phyloP scores from a whole-genome alignment of 2,329 filamentous ascomycete genomes.

The Mycosphaerella sp. region DNA sequence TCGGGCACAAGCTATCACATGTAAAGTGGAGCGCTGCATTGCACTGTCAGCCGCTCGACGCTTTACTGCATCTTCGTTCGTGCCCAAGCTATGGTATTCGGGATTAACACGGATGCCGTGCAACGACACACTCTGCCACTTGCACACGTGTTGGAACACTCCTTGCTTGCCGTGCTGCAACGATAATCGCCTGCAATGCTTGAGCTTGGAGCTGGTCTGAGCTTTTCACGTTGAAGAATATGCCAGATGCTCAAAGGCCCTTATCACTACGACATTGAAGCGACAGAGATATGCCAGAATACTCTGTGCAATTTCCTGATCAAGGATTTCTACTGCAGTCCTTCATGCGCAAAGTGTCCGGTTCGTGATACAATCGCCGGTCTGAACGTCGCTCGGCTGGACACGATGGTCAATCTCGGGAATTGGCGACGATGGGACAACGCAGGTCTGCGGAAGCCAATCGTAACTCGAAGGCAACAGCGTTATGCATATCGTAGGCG shows the following conservation, averaged over 20 bases:
- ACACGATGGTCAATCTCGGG: too few species aligned
- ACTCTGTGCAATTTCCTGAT: background rate
- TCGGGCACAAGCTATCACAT: background rate
- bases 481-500: too few species aligned
- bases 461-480: too few species aligned
- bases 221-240: background rate
- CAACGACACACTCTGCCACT: background rate
- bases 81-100: background rate
- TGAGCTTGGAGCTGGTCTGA: background rate
- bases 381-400: too few species aligned
- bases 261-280: background rate
- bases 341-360: too few species aligned
- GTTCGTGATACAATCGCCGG: too few species aligned
- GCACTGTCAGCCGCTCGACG: background rate
- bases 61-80: background rate
- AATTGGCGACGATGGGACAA: too few species aligned
- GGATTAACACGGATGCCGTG: background rate
- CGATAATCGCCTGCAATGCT: background rate
- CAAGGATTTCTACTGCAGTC: background rate
- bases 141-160: background rate
- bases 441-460: too few species aligned
- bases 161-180: background rate
- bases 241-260: background rate
- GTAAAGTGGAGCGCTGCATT: background rate
- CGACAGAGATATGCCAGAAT: background rate